Evolutionary conservation across 305 asterid species (phyloP).

Genomic region (Fraxinus albicans): DNA sequence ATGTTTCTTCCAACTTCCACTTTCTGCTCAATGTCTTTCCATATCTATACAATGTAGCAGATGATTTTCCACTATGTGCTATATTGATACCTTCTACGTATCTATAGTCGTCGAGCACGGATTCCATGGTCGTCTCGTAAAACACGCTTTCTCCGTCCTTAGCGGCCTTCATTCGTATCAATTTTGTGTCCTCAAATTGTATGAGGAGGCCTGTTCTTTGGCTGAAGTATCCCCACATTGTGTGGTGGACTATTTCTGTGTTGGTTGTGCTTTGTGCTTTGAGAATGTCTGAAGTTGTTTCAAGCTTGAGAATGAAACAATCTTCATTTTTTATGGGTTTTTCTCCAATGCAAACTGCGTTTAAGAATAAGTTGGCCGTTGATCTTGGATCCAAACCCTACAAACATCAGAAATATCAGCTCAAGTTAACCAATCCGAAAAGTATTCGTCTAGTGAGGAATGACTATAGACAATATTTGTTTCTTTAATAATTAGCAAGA

Average conservation of each 20-base stretch:
- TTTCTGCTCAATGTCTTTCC: slow-evolving; percentile 73
- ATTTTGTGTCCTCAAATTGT: slow-evolving; percentile 78
- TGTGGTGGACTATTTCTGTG: slow-evolving; percentile 82
- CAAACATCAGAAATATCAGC: not conserved
- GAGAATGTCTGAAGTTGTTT: slow-evolving; percentile 54
- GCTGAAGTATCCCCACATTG: slow-evolving; percentile 94
- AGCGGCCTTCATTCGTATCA: slow-evolving; percentile 58
- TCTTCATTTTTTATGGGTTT: slow-evolving; percentile 60
- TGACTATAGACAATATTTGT: not conserved
- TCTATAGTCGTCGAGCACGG: slow-evolving; percentile 65
- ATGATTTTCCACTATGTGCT: slow-evolving; percentile 75
- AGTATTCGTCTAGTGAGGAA: not conserved
- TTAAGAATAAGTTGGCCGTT: slow-evolving; percentile 70
- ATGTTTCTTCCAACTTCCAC: slow-evolving; percentile 77
- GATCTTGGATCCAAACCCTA: slow-evolving; percentile 91
- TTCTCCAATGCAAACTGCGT: slow-evolving; percentile 91
- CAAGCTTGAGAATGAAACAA: slow-evolving; percentile 79
- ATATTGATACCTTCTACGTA: slow-evolving; percentile 73
- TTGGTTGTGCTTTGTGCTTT: slow-evolving; percentile 66
- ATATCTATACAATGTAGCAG: slow-evolving; percentile 65
- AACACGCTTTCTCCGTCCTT: slow-evolving; percentile 62
- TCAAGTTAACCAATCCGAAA: not conserved
- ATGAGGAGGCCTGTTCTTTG: slow-evolving; percentile 83
- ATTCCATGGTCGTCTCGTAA: slow-evolving; percentile 84
- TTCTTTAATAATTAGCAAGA: not conserved